Evolutionary conservation across 148 eudicot genomes (phyloP), one percentile per base, ranked within the genome.

Genomic region (Vaccinium vitisidaea): DNA sequence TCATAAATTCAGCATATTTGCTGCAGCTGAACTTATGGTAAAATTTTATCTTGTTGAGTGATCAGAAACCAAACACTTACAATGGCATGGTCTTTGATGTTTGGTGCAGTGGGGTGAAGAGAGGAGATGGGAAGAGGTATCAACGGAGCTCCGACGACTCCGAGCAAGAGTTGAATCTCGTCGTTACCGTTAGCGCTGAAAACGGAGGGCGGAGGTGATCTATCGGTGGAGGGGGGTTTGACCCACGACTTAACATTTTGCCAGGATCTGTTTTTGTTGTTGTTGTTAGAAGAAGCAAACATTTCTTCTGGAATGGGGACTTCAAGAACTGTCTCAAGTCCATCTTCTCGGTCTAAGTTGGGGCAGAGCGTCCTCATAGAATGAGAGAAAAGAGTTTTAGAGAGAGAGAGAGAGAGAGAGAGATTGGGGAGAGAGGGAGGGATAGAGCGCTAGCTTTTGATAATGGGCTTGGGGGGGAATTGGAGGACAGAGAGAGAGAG

Each of bases 231-330:
- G 3, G 92, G 79, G 3, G 92, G 79, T 85, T 88, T 93, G 59
- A 93, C 88, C 98, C 98, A 96, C 0, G 95, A 90, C 8, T 84
- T 92, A 94, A 95, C 91, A 83, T 88, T 90, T 10, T 89, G 94
- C 99, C 99, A 92, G 32, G 90, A 85, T 39, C 32, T 84, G 81
- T 56, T 77, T 54, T 89, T 94, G 76, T 86, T 88, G 50, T 86
- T 88, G 50, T 27, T 27, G 39, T 25, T 11, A 10, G 87, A 27
- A 16, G 92, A 77, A 71, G 88, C 88, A 58, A 92, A 90, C 92
- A 88, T 93, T 75, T 96, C 99, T 61, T 96, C 99, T 0, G 99
- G 99, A 73, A 96, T 92, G 9, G 99, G 99, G 18, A 96, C 98
- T 87, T 96, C 99, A 14, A 96, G 90, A 1, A 96, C 99, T 0